Conservation (phyloP, 106 monocot species). For the Chionographis japonica region DNA sequence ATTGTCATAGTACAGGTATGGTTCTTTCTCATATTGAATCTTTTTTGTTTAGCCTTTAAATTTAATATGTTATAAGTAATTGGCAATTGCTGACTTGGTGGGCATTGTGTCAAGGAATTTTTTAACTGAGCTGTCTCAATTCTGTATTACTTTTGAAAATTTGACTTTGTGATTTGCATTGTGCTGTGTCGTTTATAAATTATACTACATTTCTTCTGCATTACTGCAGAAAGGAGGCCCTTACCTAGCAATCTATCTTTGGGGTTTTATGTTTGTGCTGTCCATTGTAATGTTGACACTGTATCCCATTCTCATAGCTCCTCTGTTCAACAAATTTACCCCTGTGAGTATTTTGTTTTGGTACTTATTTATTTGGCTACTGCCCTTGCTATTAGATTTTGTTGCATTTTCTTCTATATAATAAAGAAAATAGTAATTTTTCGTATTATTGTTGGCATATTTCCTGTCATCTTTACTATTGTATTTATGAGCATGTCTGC, state of each 20-base stretch:
- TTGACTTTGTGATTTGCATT: not conserved
- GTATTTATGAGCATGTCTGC: not conserved
- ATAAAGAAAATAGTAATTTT: too few species aligned
- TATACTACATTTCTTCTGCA: conserved; percentile 6
- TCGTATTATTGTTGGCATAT: too few species aligned
- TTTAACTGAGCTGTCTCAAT: too few species aligned
- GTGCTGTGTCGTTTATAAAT: not conserved
- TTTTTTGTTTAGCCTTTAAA: too few species aligned
- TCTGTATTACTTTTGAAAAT: not conserved
- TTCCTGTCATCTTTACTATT: not conserved
- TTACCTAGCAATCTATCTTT: conserved; percentile 94
- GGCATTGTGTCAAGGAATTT: too few species aligned
- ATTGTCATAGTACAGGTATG: conserved; percentile 82
- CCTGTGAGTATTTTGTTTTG: conserved; percentile 67
- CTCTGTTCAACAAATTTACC: conserved; percentile 95
- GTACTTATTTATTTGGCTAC: not conserved
- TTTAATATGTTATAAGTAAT: too few species aligned
- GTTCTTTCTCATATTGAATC: not conserved
- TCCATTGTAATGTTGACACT: conserved; percentile 91
- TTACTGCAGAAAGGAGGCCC: conserved; percentile 89
- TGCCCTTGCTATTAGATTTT: conserved; percentile 2
- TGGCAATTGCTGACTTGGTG: too few species aligned
- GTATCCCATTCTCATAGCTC: conserved; percentile 92
- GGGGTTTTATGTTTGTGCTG: conserved; percentile 92
- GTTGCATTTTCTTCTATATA: not conserved